Base-by-base conservation (phyloP, 2,329 filamentous ascomycete species). In the Truncatella angustata region DNA sequence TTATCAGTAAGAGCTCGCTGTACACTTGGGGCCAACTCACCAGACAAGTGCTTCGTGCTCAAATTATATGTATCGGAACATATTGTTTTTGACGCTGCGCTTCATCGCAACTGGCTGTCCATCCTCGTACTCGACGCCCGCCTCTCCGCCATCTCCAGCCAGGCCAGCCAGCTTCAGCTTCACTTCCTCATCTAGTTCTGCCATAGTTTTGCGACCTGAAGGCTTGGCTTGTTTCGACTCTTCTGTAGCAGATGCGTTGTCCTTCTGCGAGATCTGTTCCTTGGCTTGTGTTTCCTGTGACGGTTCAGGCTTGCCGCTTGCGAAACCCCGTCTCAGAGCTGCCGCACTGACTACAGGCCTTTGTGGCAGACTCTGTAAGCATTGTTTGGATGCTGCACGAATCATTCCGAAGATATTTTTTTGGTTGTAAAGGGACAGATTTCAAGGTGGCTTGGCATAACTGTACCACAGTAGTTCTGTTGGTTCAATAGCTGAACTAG, bases 71-170 rank as follows among this genome's bases (percentile, higher is more conserved):
- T 87, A 80, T 14, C 87, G 75, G 65, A 91, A 91, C 87, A 91
- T 91, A 60, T 91, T 91, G 49, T 86, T 82, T 65, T 79, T 85
- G 10, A 92, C 88, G 32, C 85, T 79, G 46, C 87, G 75, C 70
- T 90, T 91, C 79, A 92, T 86, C 0, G 85, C 76, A 5, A 83
- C 83, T 0, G 88, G 82, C 65, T 86, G 79, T 0, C 89, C 89
- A 59, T 90, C 79, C 66, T 92, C 88, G 54, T 88, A 86, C 66
- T 91, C 88, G 4, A 92, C 72, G 1, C 88, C 89, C 3, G 86
- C 76, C 23, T 79, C 80, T 7, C 89, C 88, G 4, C 88, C 88
- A 37, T 86, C 87, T 1, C 88, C 88, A 0, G 86, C 78, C 26
- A 86, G 73, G 10, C 78, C 81, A 58, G 88, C 84, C 60, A 92